Evolutionary conservation across 2,329 filamentous ascomycete genomes (phyloP).

Genomic region (Botryotinia narcissicola): DNA sequence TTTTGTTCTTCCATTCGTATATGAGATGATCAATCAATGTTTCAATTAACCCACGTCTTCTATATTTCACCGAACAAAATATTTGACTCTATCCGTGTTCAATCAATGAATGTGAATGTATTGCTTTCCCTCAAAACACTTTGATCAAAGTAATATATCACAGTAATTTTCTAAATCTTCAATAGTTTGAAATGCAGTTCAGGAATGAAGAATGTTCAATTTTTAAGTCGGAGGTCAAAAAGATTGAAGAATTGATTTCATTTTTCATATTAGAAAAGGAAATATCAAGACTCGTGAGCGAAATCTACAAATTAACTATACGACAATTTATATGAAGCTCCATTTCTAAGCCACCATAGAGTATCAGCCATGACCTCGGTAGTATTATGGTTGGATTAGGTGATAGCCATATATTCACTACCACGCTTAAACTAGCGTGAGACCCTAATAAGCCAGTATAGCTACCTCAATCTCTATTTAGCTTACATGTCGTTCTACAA

Average conservation of each 20-base stretch:
- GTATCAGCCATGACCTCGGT: background rate
- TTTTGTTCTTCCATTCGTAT: too few species aligned
- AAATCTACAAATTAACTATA: background rate
- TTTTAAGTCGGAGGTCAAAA: too few species aligned
- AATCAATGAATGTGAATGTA: background rate
- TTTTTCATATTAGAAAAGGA: background rate
- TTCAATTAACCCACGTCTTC: background rate
- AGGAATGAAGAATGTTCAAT: too few species aligned
- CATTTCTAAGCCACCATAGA: background rate
- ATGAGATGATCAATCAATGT: too few species aligned
- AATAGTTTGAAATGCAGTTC: too few species aligned
- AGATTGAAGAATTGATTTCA: background rate
- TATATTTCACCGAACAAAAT: background rate
- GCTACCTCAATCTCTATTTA: background rate
- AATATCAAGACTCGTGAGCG: background rate
- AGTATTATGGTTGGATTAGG: background rate
- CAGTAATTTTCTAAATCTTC: too few species aligned
- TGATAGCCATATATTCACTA: background rate
- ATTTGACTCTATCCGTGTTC: background rate
- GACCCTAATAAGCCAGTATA: background rate
- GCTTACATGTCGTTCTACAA: background rate
- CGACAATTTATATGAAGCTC: background rate
- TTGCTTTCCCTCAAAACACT: background rate
- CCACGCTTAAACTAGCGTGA: background rate
- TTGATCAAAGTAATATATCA: background rate